Evolutionary conservation across 2,329 filamentous ascomycete species (phyloP), one percentile per base, ranked within the genome.

Genomic region (Nemania diffusa): DNA sequence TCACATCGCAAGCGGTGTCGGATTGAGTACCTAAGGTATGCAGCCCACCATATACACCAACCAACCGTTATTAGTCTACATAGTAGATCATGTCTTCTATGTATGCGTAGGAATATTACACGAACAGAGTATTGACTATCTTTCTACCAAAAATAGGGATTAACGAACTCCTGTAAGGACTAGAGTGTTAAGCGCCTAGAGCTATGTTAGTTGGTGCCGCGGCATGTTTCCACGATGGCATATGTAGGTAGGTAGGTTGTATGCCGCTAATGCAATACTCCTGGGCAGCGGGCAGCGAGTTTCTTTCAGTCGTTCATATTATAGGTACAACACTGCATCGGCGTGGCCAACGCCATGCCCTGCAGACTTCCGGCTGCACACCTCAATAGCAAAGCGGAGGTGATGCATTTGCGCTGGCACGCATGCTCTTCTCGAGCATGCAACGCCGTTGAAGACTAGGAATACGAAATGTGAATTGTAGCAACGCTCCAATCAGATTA

Each of bases 381-480:
- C 56, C 55, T 67, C 42, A 27, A 53, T 51, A 26, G 58, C 64
- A 27, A 40, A 8, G 55, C 40, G 46, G 52, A 62, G 57, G 29
- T 27, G n/a, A 26, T 51, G 58, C 37, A 57, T 22, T 50, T 48
- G 20, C 20, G 37, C 37, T 40, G 37, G 20, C 48, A 53, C 42
- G 40, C 42, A 50, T 50, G 13, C 42, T 48, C 42, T 37, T 37
- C n/a, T 58, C 37, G 37, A 40, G 29, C 26, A 40, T 17, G 29
- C 46, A 27, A 24, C 20, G 34, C n/a, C 29, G 51, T 50, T 53
- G 61, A 51, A 53, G 61, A 44, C 50, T 34, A 40, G 51, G 58
- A 68, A 65, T 61, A 68, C 65, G 65, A 68, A 51, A 37, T 52
- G 34, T 40, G 40, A 62, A 50, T 8, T 37, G 42, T 50, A 24